These are phyloP conservation scores for Serpula lacrymans DNA, from an alignment of 768 basidiomycete species.

Conservation along the genomic window DNA sequence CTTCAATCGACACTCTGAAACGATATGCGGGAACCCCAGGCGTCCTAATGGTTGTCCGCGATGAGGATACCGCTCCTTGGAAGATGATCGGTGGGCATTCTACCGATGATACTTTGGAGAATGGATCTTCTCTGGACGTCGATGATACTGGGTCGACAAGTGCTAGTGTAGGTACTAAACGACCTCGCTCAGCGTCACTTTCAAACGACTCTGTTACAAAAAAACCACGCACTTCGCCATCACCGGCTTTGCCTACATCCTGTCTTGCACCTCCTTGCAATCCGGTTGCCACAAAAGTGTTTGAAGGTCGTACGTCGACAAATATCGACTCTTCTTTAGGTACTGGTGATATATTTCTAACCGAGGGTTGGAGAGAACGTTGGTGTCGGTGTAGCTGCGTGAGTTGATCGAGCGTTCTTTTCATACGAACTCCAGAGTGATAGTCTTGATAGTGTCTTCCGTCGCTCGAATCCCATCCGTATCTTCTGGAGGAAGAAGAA, in stretches of 20 bases:
- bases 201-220: slow-evolving; percentile 36
- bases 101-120: slow-evolving; percentile 7
- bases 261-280: slow-evolving; percentile 61
- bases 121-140: slow-evolving; percentile 24
- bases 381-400: slow-evolving; percentile 77
- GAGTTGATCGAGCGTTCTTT: slow-evolving; percentile 14
- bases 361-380: slow-evolving; percentile 66
- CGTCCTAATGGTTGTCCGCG: slow-evolving; percentile 62
- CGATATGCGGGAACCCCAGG: slow-evolving; percentile 69
- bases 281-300: slow-evolving; percentile 42
- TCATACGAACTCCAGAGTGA: no score
- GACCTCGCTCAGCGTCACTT: slow-evolving; percentile 30
- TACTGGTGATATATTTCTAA: slow-evolving; percentile 72
- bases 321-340: slow-evolving; percentile 37
- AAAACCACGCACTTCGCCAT: slow-evolving; percentile 39
- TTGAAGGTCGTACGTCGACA: slow-evolving; percentile 19
- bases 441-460: slow-evolving; percentile 61
- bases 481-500: slow-evolving; percentile 73
- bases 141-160: slow-evolving; percentile 19
- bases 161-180: slow-evolving; percentile 47
- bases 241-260: slow-evolving; percentile 17
- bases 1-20: slow-evolving; percentile 46
- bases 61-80: slow-evolving; percentile 47
- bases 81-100: slow-evolving; percentile 38
- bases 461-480: slow-evolving; percentile 50